Conservation (phyloP, 2,329 filamentous ascomycete species). For the Graphilbum sp. region DNA sequence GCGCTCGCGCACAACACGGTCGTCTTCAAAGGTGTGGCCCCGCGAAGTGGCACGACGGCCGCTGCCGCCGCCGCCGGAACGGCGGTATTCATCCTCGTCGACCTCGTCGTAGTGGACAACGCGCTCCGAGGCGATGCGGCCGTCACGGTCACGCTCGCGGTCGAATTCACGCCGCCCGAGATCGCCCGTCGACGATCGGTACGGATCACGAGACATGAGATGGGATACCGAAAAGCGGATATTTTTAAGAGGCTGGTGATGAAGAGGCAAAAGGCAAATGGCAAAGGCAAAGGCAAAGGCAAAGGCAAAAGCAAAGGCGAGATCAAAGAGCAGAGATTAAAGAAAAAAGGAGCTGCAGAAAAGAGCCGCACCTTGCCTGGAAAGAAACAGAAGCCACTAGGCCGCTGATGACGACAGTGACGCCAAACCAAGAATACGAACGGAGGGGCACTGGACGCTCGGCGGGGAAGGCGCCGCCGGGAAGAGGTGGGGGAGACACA, state of each 20-base stretch:
- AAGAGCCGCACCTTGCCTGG: no score
- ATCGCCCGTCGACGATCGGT: conserved; percentile 5
- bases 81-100: conserved; percentile 17
- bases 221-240: no score
- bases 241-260: no score
- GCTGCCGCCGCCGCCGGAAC: background rate
- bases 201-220: conserved; percentile 7
- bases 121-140: background rate
- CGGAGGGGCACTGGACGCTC: background rate
- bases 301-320: no score
- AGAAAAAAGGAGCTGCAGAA: no score
- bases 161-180: conserved; percentile 25
- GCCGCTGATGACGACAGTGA: background rate
- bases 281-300: no score
- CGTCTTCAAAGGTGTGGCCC: conserved; percentile 28
- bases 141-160: conserved; percentile 25
- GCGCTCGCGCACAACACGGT: conserved; percentile 29
- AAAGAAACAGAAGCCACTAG: background rate
- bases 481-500: no score
- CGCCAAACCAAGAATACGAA: background rate
- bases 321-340: background rate
- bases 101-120: conserved; percentile 10
- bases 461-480: no score
- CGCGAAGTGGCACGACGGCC: conserved; percentile 15
- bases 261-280: no score